phyloP scores from a whole-genome alignment of 140 eudicot species.

The Anethum foeniculum region DNA sequence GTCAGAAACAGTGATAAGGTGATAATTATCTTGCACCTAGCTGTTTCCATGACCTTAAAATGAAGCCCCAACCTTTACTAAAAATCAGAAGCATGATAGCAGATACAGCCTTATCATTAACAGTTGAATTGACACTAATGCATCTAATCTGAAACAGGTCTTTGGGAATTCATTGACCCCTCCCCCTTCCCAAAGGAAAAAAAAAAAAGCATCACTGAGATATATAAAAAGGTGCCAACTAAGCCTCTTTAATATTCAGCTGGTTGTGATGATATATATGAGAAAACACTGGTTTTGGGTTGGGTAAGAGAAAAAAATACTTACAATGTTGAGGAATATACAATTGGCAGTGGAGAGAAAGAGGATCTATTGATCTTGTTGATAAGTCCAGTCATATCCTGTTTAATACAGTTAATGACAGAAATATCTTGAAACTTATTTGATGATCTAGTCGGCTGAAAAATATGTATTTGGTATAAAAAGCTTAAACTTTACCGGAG shows the following conservation, averaged over 20 bases:
- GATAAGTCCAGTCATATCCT: slow-evolving; percentile 91
- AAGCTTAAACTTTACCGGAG: slow-evolving; percentile 56
- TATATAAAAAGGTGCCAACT: not conserved
- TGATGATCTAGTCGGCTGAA: not conserved
- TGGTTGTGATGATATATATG: not conserved
- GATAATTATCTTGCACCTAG: not conserved
- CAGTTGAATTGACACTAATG: not conserved
- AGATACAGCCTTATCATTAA: not conserved
- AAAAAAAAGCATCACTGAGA: not conserved
- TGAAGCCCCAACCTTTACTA: not conserved
- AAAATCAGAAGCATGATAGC: not conserved
- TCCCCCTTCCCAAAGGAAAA: not conserved
- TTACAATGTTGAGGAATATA: slow-evolving; percentile 78
- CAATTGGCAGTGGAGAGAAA: slow-evolving; percentile 89
- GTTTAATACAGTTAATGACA: slow-evolving; percentile 2
- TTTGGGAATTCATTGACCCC: not conserved
- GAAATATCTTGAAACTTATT: not conserved
- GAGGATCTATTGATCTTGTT: slow-evolving; percentile 81
- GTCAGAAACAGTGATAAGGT: not conserved
- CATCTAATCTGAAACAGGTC: not conserved
- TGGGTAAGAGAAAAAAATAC: slow-evolving; percentile 20
- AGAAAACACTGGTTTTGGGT: not conserved
- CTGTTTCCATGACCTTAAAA: not conserved
- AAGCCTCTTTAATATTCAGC: not conserved
- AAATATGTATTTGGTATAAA: not conserved